Evolutionary conservation across 495 filamentous ascomycete genomes (phyloP).

Genomic region (Darksidea phi): DNA sequence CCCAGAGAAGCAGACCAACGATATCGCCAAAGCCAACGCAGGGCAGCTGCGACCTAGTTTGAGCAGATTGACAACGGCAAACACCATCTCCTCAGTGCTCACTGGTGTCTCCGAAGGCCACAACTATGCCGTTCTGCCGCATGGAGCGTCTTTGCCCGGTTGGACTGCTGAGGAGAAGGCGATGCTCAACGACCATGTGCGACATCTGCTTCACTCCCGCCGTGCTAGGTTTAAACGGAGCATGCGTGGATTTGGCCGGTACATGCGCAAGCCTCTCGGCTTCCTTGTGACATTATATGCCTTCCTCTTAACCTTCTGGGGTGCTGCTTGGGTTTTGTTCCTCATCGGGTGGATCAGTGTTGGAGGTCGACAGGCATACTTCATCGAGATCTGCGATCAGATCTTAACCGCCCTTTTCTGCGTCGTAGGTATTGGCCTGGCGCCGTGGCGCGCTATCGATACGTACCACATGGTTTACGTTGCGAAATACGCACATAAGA

Average conservation of each 20-base stretch:
- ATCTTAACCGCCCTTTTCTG: constrained; percentile 74
- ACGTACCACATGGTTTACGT: constrained; percentile 80
- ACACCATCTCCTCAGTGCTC: constrained; percentile 27
- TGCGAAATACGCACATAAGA: constrained; percentile 63
- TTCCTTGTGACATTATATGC: constrained; percentile 76
- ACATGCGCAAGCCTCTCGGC: constrained; percentile 68
- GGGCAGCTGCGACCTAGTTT: not conserved
- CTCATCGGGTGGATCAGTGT: constrained; percentile 84
- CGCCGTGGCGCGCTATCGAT: constrained; percentile 71
- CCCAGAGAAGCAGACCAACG: not conserved
- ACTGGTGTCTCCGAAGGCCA: constrained; percentile 30
- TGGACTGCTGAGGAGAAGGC: constrained; percentile 69
- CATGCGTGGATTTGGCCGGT: constrained; percentile 73
- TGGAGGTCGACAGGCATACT: constrained; percentile 63
- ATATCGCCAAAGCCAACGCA: not conserved
- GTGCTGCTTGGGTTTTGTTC: constrained; percentile 79
- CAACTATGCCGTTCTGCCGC: constrained; percentile 60
- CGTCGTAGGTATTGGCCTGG: constrained; percentile 71
- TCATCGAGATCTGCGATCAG: constrained; percentile 75
- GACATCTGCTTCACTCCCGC: constrained; percentile 76
- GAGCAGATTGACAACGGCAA: not conserved
- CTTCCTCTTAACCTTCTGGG: constrained; percentile 73
- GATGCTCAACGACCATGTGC: constrained; percentile 74
- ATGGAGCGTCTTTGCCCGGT: constrained; percentile 64
- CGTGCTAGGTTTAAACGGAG: constrained; percentile 70